Conservation (phyloP, 768 basidiomycete genomes). For the Gloeophyllum trabeum region DNA sequence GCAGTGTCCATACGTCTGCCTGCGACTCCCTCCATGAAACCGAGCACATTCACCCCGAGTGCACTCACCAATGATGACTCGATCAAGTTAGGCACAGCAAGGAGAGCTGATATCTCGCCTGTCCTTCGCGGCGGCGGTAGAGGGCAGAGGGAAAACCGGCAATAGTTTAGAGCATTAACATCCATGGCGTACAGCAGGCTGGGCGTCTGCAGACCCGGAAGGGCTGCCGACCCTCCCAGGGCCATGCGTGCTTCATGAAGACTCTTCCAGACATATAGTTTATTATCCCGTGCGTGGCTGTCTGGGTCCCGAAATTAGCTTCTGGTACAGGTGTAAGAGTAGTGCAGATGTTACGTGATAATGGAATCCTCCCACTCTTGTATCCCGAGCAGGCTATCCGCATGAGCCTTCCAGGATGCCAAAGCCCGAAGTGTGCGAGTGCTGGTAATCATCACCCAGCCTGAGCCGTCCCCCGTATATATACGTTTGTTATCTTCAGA, state of each 20-base stretch:
- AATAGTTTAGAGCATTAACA: conserved; percentile 91
- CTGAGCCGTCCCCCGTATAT: conserved; percentile 79
- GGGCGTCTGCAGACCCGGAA: conserved; percentile 38
- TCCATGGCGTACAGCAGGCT: conserved; percentile 59
- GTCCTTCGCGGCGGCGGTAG: too few species aligned
- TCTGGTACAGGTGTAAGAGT: background rate
- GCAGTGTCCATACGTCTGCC: conserved; percentile 85
- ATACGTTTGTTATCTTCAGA: conserved; percentile 69
- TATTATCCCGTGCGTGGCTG: conserved; percentile 83
- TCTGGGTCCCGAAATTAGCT: conserved; percentile 1
- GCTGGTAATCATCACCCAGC: conserved; percentile 68
- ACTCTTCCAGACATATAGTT: conserved; percentile 64
- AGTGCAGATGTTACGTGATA: conserved; percentile 57
- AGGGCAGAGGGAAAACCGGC: conserved; percentile 68
- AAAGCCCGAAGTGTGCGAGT: conserved; percentile 67
- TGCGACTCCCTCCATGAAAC: conserved; percentile 17
- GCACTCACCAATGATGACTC: conserved; percentile 69
- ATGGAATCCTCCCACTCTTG: conserved; percentile 59
- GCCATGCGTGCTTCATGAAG: conserved; percentile 31
- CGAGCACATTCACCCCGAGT: background rate
- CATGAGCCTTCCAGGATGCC: conserved; percentile 70
- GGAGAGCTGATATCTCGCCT: conserved; percentile 28
- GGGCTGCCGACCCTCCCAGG: conserved; percentile 43
- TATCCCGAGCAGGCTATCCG: conserved; percentile 64
- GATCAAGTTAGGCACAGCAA: conserved; percentile 81